phyloP scores from a whole-genome alignment of 768 basidiomycete species.

The Kwoniella europaea region DNA sequence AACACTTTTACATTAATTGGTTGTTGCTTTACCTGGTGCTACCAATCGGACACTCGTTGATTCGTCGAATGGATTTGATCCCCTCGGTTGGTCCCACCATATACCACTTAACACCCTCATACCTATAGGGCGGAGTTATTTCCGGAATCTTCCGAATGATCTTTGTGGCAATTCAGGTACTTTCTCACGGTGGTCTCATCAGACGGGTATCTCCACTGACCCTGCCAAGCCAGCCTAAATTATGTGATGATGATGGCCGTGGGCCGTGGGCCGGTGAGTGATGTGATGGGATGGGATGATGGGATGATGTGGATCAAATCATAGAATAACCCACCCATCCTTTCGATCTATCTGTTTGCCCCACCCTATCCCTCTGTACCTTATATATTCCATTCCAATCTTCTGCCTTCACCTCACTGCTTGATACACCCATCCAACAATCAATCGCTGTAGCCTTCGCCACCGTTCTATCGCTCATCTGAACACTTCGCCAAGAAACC shows the following conservation, averaged over 20 bases:
- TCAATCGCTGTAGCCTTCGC: neutral
- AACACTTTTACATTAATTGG: neutral
- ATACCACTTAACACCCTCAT: neutral
- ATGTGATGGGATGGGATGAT: neutral
- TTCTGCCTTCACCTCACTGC: neutral
- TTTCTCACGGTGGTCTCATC: neutral
- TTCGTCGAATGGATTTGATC: conserved; percentile 11
- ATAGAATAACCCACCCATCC: neutral
- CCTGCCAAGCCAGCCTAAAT: neutral
- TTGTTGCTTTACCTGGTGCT: neutral
- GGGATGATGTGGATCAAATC: neutral
- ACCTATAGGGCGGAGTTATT: neutral
- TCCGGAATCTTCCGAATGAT: conserved; percentile 13
- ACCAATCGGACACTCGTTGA: conserved; percentile 14
- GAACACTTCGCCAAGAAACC: conserved; percentile 13
- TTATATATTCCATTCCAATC: neutral
- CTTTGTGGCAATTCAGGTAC: conserved; percentile 5
- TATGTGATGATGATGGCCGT: neutral
- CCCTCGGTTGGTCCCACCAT: conserved; percentile 6
- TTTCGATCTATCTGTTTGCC: neutral
- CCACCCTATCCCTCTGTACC: neutral
- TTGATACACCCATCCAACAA: neutral
- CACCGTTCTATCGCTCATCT: neutral
- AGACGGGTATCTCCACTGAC: neutral
- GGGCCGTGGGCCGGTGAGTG: neutral